Evolutionary conservation across 2,329 filamentous ascomycete species (phyloP), one percentile per base, ranked within the genome.

Genomic region (Byssothecium circinans): DNA sequence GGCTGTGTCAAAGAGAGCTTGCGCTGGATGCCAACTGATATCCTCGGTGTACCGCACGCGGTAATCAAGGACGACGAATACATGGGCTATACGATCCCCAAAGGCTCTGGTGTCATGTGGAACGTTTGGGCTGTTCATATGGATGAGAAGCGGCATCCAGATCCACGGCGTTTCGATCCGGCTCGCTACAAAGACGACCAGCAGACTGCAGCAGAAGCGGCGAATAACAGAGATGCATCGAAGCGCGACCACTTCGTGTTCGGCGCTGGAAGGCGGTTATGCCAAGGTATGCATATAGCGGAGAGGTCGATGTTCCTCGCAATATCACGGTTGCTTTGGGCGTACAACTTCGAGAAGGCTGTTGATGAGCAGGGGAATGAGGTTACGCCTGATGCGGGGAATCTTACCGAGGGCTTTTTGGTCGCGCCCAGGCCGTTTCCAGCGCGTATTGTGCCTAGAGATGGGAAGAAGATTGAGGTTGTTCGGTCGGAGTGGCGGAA

Each of bases 151-250:
- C 68, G 74, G 2, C 68, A 74, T 52, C 53, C 69, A 0, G 61
- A 77, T 17, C 77, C 77, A 0, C 57, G 68, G 2, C 52, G 41
- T 2, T 80, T 80, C 52, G 57, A 78, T 41, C 77, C 77, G 0
- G 67, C 66, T 2, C 67, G 75, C 2, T 77, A 57, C 43, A n/a
- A 37, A 3, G 18, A 57, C 14, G 59, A 65, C 30, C 11, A n/a
- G 1, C 62, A 64, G 25, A 59, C 61, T 2, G 56, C 67, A 4
- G 67, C 61, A 10, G 68, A 71, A 36, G 62, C 53, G 34, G 67
- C 62, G 14, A 63, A 38, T 0, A 68, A 74, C 18, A 50, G 70
- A 0, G 54, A 64, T 29, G 23, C 54, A 0, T 38, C 52, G 0
- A 49, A 59, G 17, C 59, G 62, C n/a, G 71, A 74, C 32, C 68